Percentiles rank a stretch among this genome's conserved stretches.
These are phyloP conservation scores for Eucalyptus polyanthemos DNA, from an alignment of 345 rosid genomes.

Conservation along the genomic window DNA sequence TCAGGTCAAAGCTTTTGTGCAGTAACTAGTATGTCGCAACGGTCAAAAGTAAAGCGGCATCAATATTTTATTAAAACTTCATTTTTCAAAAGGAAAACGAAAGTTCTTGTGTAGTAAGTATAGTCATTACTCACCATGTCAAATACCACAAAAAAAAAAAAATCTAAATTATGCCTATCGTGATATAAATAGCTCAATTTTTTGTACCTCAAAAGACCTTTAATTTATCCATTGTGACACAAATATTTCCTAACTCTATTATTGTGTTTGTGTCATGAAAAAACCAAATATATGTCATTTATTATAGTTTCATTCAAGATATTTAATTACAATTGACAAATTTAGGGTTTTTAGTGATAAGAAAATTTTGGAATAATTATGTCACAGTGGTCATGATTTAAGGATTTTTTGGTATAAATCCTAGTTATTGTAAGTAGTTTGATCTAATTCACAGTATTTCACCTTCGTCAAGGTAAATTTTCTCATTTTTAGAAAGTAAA, in stretches of 20 bases:
- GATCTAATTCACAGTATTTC: neutral
- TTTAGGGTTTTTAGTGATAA: too few relatives aligned
- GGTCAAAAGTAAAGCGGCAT: neutral
- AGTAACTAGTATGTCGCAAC: neutral
- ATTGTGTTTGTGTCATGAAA: too few relatives aligned
- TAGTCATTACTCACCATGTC: too few relatives aligned
- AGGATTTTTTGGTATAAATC: too few relatives aligned
- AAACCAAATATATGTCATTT: neutral
- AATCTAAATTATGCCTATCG: too few relatives aligned
- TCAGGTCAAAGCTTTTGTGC: neutral
- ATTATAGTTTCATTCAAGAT: too few relatives aligned
- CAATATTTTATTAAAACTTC: neutral
- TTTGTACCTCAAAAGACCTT: neutral
- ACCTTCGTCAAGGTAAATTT: neutral
- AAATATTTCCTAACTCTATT: too few relatives aligned
- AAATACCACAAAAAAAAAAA: too few relatives aligned
- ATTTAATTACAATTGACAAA: too few relatives aligned
- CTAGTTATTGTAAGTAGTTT: neutral
- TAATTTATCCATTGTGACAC: too few relatives aligned
- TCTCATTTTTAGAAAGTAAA: neutral
- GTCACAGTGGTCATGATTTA: too few relatives aligned
- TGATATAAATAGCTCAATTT: too few relatives aligned
- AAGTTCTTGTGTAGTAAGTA: neutral
- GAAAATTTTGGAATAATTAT: neutral
- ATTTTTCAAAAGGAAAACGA: neutral